phyloP scores from a whole-genome alignment of 139 green algal genomes.

The Dunaliella sp. region DNA sequence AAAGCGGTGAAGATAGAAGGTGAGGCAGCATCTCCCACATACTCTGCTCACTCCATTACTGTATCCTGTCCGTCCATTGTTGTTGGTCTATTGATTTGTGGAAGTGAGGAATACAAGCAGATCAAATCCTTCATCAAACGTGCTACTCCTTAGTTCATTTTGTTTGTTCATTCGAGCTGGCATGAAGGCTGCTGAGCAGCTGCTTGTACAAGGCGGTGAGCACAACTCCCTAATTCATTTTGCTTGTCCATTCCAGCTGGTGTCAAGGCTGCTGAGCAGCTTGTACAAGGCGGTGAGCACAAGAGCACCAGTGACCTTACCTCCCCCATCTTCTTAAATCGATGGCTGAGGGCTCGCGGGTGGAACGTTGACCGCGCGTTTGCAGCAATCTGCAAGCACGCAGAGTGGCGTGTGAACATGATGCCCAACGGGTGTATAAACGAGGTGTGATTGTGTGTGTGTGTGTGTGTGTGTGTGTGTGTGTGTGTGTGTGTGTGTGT shows the following conservation, averaged over 20 bases:
- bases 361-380: slow-evolving; percentile 34
- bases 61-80: not conserved
- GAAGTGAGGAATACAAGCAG: too few species aligned
- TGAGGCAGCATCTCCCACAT: not conserved
- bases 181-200: not conserved
- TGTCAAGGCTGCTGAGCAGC: slow-evolving; percentile 7
- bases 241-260: not conserved
- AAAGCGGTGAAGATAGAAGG: not conserved
- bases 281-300: slow-evolving; percentile 38
- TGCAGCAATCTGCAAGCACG: slow-evolving; percentile 23
- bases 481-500: too few species aligned
- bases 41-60: not conserved
- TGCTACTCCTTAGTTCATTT: too few species aligned
- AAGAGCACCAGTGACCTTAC: slow-evolving; percentile 14
- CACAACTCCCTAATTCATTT: not conserved
- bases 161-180: too few species aligned
- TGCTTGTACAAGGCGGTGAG: not conserved
- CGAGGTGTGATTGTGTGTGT: slow-evolving; percentile 11
- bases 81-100: not conserved
- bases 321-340: slow-evolving; percentile 26
- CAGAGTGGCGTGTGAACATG: slow-evolving; percentile 31
- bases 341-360: slow-evolving; percentile 34
- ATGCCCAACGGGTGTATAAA: slow-evolving; percentile 22
- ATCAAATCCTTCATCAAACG: too few species aligned
- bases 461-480: too few species aligned